phyloP scores from a whole-genome alignment of 805 yeast species.

The Geotrichum ghanense region DNA sequence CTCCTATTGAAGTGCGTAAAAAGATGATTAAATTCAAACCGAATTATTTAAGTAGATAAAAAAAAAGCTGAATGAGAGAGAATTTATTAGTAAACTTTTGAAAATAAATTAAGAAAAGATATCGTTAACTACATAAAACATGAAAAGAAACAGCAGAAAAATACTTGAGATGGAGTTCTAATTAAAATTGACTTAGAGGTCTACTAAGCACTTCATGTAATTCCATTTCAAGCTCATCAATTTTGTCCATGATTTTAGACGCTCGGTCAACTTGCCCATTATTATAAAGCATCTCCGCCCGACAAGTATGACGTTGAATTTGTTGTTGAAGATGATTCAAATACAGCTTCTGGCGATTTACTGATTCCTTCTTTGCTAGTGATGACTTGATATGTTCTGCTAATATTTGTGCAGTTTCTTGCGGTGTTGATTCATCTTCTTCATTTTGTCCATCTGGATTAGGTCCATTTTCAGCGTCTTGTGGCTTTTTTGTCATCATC shows the following conservation, averaged over 20 bases:
- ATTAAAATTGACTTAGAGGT: background rate
- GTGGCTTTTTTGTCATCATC: background rate
- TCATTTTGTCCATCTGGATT: too few relatives aligned
- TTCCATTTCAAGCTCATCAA: background rate
- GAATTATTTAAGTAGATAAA: too few relatives aligned
- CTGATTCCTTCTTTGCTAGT: background rate
- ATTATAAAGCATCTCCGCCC: background rate
- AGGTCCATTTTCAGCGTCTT: too few relatives aligned
- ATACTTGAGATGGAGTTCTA: background rate
- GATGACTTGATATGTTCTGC: background rate
- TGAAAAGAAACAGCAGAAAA: background rate
- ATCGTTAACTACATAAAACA: too few relatives aligned
- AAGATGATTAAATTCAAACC: too few relatives aligned
- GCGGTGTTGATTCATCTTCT: background rate
- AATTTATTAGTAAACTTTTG: too few relatives aligned
- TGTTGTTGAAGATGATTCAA: conserved; percentile 1
- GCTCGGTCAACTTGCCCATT: conserved; percentile 1
- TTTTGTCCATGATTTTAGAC: background rate
- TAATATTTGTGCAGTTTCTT: background rate
- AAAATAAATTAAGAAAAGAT: too few relatives aligned
- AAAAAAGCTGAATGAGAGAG: too few relatives aligned
- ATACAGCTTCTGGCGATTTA: background rate
- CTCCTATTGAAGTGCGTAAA: too few relatives aligned
- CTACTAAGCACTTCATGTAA: background rate
- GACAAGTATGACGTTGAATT: background rate